A percentile compares a stretch with the other conserved stretches of the same genome.
phyloP scores from a whole-genome alignment of 768 basidiomycete genomes.

The Suillus placidus region DNA sequence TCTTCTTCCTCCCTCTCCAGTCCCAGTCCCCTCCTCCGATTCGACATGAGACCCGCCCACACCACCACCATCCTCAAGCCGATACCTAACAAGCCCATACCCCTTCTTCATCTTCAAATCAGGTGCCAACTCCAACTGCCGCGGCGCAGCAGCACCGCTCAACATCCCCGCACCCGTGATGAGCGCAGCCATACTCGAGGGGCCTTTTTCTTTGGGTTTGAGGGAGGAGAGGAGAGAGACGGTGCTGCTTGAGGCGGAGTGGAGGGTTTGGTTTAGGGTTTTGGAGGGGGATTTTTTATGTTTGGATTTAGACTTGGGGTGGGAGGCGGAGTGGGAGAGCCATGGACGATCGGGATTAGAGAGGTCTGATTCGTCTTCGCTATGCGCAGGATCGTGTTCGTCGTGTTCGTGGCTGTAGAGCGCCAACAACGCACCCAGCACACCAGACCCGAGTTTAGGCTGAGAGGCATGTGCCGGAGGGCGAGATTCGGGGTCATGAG shows the following conservation, averaged over 20 bases:
- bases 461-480: slow-evolving; percentile 16
- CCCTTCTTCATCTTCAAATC: slow-evolving; percentile 55
- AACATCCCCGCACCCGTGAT: slow-evolving; percentile 72
- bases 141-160: slow-evolving; percentile 60
- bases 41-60: too few relatives aligned
- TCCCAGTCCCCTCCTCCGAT: not conserved
- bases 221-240: slow-evolving; percentile 25
- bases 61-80: slow-evolving; percentile 8
- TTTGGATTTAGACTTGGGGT: not conserved
- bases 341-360: slow-evolving; percentile 24
- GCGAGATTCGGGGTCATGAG: slow-evolving; percentile 13
- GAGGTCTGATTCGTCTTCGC: slow-evolving; percentile 22
- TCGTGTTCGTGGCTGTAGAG: slow-evolving; percentile 48
- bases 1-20: not conserved
- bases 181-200: slow-evolving; percentile 51
- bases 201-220: slow-evolving; percentile 15
- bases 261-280: slow-evolving; percentile 22
- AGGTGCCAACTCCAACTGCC: slow-evolving; percentile 50
- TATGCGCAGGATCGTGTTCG: slow-evolving; percentile 21
- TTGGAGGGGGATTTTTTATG: not conserved
- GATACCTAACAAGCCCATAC: slow-evolving; percentile 65
- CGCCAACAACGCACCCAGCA: slow-evolving; percentile 66
- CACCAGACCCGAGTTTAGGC: slow-evolving; percentile 45
- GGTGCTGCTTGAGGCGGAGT: slow-evolving; percentile 23
- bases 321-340: slow-evolving; percentile 4